Evolutionary conservation across 768 basidiomycete species (phyloP).

Genomic region (Boletus barrowsii): DNA sequence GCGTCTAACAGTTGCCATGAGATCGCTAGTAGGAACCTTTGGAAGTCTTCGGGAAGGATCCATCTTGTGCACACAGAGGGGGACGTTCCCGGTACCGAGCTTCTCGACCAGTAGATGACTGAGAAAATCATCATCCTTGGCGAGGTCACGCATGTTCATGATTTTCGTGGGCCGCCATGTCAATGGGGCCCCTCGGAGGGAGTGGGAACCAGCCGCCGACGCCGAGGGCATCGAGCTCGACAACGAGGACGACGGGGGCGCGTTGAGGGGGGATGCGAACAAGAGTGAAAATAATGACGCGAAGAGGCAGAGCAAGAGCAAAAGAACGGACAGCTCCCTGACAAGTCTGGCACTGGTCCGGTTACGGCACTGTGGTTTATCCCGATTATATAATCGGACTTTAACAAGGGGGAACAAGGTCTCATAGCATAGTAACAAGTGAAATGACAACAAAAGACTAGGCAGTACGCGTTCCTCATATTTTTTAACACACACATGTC

Average conservation of each 20-base stretch:
- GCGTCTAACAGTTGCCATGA: constrained; percentile 74
- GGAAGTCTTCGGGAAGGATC: constrained; percentile 73
- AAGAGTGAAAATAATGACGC: constrained; percentile 29
- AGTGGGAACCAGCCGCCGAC: constrained; percentile 24
- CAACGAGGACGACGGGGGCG: constrained; percentile 24
- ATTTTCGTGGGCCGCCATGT: constrained; percentile 82
- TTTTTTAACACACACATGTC: not conserved
- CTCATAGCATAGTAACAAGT: no score
- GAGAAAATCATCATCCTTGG: constrained; percentile 88
- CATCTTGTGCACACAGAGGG: constrained; percentile 91
- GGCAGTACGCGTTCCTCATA: not conserved
- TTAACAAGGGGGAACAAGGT: not conserved
- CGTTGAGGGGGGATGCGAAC: constrained; percentile 9
- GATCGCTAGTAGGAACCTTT: constrained; percentile 65
- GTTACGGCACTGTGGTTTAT: constrained; percentile 29
- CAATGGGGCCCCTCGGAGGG: constrained; percentile 30
- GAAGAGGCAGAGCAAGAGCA: constrained; percentile 28
- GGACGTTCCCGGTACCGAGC: constrained; percentile 73
- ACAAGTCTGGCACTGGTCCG: constrained; percentile 22
- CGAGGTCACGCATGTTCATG: constrained; percentile 89
- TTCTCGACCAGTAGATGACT: constrained; percentile 88
- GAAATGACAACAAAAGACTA: not conserved
- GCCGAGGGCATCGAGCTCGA: constrained; percentile 33
- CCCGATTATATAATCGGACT: constrained; percentile 22
- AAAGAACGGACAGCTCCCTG: constrained; percentile 19